A percentile compares a stretch with the other conserved stretches of the same genome.
Evolutionary conservation across 306 rosid genomes (phyloP).

Genomic region (Casuarina equisetifolia): DNA sequence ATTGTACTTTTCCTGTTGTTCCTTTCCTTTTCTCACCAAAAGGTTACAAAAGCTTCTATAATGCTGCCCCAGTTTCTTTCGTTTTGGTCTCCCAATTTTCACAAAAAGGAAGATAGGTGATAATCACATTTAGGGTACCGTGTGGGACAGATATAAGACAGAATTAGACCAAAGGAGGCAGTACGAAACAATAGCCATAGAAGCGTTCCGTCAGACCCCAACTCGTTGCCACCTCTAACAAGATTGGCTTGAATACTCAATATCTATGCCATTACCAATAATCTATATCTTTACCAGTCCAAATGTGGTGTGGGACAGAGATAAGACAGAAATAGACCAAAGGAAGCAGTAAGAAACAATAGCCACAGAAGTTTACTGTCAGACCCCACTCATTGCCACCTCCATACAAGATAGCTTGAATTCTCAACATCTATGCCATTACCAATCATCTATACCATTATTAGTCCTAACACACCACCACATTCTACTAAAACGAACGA

Average conservation of each 20-base stretch:
- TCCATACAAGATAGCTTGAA: not conserved
- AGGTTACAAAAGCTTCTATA: not conserved
- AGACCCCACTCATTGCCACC: not conserved
- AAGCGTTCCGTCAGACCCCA: not conserved
- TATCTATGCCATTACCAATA: not conserved
- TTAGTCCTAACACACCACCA: not conserved
- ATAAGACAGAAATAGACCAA: not conserved
- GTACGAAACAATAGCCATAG: conserved; percentile 3
- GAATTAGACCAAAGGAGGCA: not conserved
- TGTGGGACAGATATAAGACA: not conserved
- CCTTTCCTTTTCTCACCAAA: not conserved
- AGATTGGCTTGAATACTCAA: not conserved
- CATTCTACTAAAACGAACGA: not conserved
- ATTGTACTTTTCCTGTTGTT: not conserved
- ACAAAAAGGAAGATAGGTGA: not conserved
- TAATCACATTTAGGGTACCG: not conserved
- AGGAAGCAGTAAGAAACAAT: conserved; percentile 1
- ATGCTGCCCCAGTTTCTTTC: conserved; percentile 2
- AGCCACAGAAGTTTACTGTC: not conserved
- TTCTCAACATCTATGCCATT: not conserved
- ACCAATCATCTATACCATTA: not conserved
- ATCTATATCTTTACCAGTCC: too few species aligned
- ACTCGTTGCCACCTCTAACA: not conserved
- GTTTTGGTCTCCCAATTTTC: not conserved
- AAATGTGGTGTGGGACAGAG: not conserved